A percentile compares a stretch with the other conserved stretches of the same genome.
Conservation (phyloP, 1,139 yeast species). For the Protomyces macrosporus region DNA sequence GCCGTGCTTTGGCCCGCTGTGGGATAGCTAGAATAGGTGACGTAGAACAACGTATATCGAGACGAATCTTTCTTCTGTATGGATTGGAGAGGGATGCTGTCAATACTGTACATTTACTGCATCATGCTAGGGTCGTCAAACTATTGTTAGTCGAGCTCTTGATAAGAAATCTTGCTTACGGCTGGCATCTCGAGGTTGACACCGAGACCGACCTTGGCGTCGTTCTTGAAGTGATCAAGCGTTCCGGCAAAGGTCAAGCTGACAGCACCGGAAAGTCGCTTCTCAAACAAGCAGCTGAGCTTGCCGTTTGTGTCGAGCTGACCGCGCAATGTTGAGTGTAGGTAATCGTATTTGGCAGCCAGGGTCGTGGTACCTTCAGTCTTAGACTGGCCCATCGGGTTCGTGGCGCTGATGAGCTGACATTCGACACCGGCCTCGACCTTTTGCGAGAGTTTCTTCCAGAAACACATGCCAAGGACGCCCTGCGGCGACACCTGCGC, state of each 20-base stretch:
- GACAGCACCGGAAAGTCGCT: constrained; percentile 86
- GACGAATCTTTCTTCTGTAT: not conserved
- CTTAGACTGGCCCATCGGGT: constrained; percentile 73
- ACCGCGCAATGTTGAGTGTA: constrained; percentile 94
- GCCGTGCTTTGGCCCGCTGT: constrained; percentile 22
- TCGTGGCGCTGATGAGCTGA: constrained; percentile 67
- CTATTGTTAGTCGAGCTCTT: not conserved
- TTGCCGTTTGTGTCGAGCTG: constrained; percentile 88
- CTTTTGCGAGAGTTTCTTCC: constrained; percentile 86
- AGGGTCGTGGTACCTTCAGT: constrained; percentile 88
- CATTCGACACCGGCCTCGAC: constrained; percentile 98
- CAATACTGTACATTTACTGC: not conserved
- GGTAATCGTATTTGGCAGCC: constrained; percentile 97
- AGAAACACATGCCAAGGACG: constrained; percentile 75
- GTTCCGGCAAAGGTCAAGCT: constrained; percentile 89
- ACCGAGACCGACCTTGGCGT: constrained; percentile 87
- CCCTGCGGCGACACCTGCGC: constrained; percentile 51
- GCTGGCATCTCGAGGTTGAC: constrained; percentile 70
- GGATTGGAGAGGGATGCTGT: constrained; percentile 1
- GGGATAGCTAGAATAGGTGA: constrained; percentile 4
- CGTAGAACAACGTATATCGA: not conserved
- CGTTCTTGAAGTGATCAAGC: constrained; percentile 80
- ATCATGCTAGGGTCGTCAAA: not conserved
- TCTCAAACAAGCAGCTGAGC: constrained; percentile 85
- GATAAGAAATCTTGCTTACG: not conserved